phyloP scores from a whole-genome alignment of 208 protist genomes.

The Trypanosoma avium region DNA sequence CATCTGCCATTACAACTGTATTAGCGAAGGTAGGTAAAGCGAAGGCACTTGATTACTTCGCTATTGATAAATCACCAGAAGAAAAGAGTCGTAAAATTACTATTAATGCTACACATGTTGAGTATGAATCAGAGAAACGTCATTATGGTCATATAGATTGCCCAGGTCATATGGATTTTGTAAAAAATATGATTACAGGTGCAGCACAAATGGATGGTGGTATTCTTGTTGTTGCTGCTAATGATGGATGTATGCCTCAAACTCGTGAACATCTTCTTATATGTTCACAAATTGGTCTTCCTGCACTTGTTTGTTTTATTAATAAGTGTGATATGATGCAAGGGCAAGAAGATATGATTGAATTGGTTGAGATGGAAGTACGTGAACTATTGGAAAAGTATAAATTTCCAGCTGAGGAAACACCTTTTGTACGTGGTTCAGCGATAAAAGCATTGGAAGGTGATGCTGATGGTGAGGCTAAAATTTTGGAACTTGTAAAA shows the following conservation, averaged over 20 bases:
- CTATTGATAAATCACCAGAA: constrained; percentile 99
- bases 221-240: constrained; percentile 92
- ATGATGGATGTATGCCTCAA: constrained; percentile 98
- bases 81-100: constrained; percentile 99
- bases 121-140: constrained; percentile 98
- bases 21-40: constrained; percentile 84
- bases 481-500: constrained; percentile 94
- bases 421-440: constrained; percentile 91
- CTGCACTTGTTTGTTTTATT: constrained; percentile 97
- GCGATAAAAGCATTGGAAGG: constrained; percentile 97
- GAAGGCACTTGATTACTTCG: constrained; percentile 94
- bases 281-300: constrained; percentile 97
- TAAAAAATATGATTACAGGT: constrained; percentile 99
- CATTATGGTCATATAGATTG: constrained; percentile 99
- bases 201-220: constrained; percentile 96
- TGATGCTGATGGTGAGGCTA: constrained; percentile 89
- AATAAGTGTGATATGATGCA: constrained; percentile 97
- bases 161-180: constrained; percentile 99
- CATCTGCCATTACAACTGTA: constrained; percentile 97
- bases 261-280: constrained; percentile 99
- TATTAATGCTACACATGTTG: constrained; percentile 97
- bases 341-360: constrained; percentile 93
- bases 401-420: constrained; percentile 93
- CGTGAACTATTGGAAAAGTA: constrained; percentile 94
- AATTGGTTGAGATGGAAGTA: constrained; percentile 98